These are phyloP conservation scores for Ceratocystis destructans DNA, from an alignment of 2,329 filamentous ascomycete genomes.

Conservation along the genomic window DNA sequence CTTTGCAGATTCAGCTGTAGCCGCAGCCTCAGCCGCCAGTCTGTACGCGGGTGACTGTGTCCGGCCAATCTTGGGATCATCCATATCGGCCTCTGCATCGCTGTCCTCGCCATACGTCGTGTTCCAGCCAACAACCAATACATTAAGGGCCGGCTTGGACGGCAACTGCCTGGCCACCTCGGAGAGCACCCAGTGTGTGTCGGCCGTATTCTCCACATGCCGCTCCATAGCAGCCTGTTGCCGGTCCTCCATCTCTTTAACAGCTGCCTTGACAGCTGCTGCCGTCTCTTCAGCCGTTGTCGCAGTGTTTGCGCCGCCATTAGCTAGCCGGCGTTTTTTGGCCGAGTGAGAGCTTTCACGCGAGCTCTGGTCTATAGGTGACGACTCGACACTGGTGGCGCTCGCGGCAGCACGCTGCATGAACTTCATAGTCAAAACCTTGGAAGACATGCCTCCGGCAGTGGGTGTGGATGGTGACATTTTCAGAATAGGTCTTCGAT, in stretches of 20 bases:
- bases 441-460: constrained; percentile 57
- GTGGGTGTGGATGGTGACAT: constrained; percentile 43
- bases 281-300: constrained; percentile 22
- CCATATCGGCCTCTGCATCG: constrained; percentile 25
- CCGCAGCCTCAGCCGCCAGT: constrained; percentile 17
- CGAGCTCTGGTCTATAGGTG: constrained; percentile 24
- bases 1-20: constrained; percentile 5
- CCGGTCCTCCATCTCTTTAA: constrained; percentile 54
- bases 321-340: constrained; percentile 48
- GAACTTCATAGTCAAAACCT: constrained; percentile 90
- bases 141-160: constrained; percentile 33
- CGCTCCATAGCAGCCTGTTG: constrained; percentile 47
- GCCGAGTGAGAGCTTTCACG: constrained; percentile 36
- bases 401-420: constrained; percentile 70
- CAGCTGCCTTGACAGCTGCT: constrained; percentile 46
- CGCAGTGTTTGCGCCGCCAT: constrained; percentile 25
- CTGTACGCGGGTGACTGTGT: constrained; percentile 28
- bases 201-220: constrained; percentile 48
- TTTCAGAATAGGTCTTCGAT: constrained; percentile 1
- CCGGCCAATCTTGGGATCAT: constrained; percentile 25
- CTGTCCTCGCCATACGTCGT: constrained; percentile 32
- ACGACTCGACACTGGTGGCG: constrained; percentile 30
- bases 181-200: constrained; percentile 64
- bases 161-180: constrained; percentile 27
- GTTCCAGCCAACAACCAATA: constrained; percentile 46